A percentile compares a stretch with the other conserved stretches of the same genome.
phyloP scores from a whole-genome alignment of 2,329 filamentous ascomycete genomes.

The Nemania bipapillata region DNA sequence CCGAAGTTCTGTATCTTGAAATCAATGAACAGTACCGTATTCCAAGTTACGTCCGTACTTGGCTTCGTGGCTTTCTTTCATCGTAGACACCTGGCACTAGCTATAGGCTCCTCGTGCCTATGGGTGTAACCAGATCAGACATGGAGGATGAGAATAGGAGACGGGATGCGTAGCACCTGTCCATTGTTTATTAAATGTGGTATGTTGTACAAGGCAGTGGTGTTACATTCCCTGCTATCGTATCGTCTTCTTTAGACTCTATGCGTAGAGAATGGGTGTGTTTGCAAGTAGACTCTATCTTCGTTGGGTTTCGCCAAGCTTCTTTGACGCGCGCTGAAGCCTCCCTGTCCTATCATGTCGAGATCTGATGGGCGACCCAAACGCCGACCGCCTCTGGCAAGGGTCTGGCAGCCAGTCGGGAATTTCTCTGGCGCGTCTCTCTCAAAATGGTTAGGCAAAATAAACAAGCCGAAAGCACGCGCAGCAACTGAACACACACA shows the following conservation, averaged over 20 bases:
- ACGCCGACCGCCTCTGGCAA: slow-evolving; percentile 42
- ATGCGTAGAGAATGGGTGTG: not conserved
- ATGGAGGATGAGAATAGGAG: not conserved
- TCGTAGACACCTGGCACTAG: not conserved
- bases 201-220: not conserved
- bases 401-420: slow-evolving; percentile 44
- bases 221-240: slow-evolving; percentile 11
- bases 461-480: slow-evolving; percentile 40
- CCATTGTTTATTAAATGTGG: not conserved
- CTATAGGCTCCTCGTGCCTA: not conserved
- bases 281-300: slow-evolving; percentile 9
- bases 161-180: not conserved
- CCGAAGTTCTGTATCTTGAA: not conserved
- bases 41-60: not conserved
- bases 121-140: not conserved
- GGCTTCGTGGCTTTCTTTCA: not conserved
- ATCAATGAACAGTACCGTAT: not conserved
- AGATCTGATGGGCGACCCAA: slow-evolving; percentile 41
- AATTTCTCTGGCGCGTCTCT: slow-evolving; percentile 44
- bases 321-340: slow-evolving; percentile 40
- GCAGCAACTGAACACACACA: slow-evolving; percentile 18
- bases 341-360: slow-evolving; percentile 42
- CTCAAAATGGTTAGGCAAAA: slow-evolving; percentile 33
- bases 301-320: slow-evolving; percentile 29
- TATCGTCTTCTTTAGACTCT: too few species aligned